Percentiles rank a stretch among this genome's conserved stretches.
Evolutionary conservation across 2,329 filamentous ascomycete genomes (phyloP).

Genomic region (Exophiala xenobiotica): DNA sequence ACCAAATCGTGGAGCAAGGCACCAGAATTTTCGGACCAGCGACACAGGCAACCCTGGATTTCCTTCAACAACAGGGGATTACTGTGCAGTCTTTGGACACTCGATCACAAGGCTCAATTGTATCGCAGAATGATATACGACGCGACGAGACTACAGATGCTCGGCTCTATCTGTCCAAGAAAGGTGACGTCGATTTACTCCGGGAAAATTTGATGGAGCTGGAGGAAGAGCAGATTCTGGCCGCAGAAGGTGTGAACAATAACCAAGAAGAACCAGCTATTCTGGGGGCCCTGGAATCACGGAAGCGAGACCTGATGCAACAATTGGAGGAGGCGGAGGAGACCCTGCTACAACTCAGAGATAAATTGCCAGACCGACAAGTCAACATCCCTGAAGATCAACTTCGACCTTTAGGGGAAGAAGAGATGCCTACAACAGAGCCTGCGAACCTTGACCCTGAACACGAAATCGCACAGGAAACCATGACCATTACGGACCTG

Average conservation of each 20-base stretch:
- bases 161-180: conserved; percentile 10
- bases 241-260: background rate
- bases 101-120: background rate
- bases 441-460: too few species aligned
- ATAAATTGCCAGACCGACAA: conserved; percentile 12
- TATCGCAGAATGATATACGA: conserved; percentile 8
- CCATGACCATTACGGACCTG: background rate
- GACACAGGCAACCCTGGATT: conserved; percentile 1
- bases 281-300: background rate
- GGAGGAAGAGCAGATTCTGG: background rate
- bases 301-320: background rate
- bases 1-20: background rate
- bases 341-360: background rate
- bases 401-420: background rate
- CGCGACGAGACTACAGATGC: conserved; percentile 8
- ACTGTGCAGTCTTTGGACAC: background rate
- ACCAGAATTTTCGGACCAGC: conserved; percentile 8
- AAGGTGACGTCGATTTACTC: conserved; percentile 12
- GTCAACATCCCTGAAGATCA: conserved; percentile 7
- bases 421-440: background rate
- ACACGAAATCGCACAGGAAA: too few species aligned
- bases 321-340: conserved; percentile 5
- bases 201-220: conserved; percentile 2
- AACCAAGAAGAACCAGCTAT: background rate
- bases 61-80: conserved; percentile 9